Evolutionary conservation across 257 asterid genomes (phyloP), one percentile per base, ranked within the genome.

Genomic region (Solanum arcanum): DNA sequence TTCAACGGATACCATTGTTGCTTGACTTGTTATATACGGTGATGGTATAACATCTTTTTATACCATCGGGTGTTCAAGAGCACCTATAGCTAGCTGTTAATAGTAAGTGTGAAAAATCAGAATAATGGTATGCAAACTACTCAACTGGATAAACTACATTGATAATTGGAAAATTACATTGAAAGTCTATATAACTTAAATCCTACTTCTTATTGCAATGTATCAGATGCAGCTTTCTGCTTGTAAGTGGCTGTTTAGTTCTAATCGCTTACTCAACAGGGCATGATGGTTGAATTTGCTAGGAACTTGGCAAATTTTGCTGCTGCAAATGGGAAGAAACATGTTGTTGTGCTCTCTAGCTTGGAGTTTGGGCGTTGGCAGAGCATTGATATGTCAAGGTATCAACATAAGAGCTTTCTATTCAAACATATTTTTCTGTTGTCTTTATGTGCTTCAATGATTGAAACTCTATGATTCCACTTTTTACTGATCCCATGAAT

Each of bases 351-450:
- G 86, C 98, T 97, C 88, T 97, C 98, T 88, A 93, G 99, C 94
- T 90, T 97, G 94, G 99, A 95, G 89, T 97, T 97, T 83, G 96
- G 94, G 92, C 94, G 92, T 70, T 97, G 98, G 98, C 93, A 86
- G 72, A 92, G 88, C 86, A 91, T 97, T 59, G 98, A 95, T 89
- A 89, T 95, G 96, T 94, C 98, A 42, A 92, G 98, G 99, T 97
- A 91, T 86, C 52, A 35, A 31, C 27, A 81, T 81, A 31, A 3
- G 69, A 81, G 20, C 69, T 49, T 81, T 4, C 83, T 72, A 5
- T 41, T 60, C 56, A 0, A 81, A 31, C 85, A 10, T 81, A 81
- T 29, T 5, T 80, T 29, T 47, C 85, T 29, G 21, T 81, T 49
- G 23, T 81, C 20, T 29, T 81, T 49, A 29, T 81, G 46, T 31